A percentile compares a stretch with the other conserved stretches of the same genome.
Conservation (phyloP, 179 eudicot species). For the Corrigiola litoralis region DNA sequence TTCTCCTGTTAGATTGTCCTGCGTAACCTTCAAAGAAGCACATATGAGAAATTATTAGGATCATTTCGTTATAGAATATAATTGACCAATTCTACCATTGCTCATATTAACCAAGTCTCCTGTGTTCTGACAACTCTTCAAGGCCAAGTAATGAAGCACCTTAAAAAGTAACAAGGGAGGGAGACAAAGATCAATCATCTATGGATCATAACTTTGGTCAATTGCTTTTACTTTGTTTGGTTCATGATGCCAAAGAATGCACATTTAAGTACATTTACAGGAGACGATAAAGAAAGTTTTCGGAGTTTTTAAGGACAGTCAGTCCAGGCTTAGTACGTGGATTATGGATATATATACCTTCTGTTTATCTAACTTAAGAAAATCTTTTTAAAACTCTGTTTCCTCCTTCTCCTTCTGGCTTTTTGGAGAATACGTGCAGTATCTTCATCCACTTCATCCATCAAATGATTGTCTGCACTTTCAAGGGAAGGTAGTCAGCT, state of each 20-base stretch:
- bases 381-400: conserved; percentile 21
- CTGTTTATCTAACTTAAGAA: conserved; percentile 20
- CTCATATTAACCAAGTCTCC: no score
- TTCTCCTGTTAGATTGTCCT: background rate
- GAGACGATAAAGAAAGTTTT: background rate
- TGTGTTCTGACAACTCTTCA: background rate
- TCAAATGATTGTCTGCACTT: conserved; percentile 36
- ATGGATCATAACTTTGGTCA: no score
- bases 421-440: conserved; percentile 61
- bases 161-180: no score
- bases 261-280: background rate
- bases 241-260: background rate
- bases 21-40: background rate
- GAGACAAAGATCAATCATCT: no score
- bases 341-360: conserved; percentile 60
- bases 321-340: background rate
- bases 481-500: conserved; percentile 11
- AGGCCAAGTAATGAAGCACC: no score
- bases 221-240: background rate
- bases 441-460: conserved; percentile 48
- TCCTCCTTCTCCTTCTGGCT: conserved; percentile 91
- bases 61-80: background rate
- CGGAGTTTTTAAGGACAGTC: background rate
- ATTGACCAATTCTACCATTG: no score
- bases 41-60: background rate